phyloP scores from a whole-genome alignment of 495 filamentous ascomycete genomes.

The Neurospora sp. region DNA sequence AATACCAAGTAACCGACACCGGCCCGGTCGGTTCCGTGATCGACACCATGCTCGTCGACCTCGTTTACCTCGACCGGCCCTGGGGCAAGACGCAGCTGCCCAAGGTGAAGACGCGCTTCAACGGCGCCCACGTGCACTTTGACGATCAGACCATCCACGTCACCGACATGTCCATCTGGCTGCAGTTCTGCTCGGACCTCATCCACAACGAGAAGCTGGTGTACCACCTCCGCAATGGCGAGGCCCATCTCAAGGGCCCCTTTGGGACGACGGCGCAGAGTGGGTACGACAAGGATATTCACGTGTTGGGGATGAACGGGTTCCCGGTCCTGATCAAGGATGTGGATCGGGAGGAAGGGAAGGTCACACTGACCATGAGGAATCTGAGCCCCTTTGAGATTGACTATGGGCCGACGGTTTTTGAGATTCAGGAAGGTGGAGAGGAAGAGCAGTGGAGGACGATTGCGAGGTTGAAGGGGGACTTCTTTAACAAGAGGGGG shows the following conservation, averaged over 20 bases:
- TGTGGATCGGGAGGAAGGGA: conserved; percentile 4
- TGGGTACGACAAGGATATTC: conserved; percentile 18
- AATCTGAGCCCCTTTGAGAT: conserved; percentile 24
- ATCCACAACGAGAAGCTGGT: conserved; percentile 3
- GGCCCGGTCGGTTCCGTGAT: conserved; percentile 15
- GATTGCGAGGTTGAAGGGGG: conserved; percentile 18
- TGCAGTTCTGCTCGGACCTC: conserved; percentile 14
- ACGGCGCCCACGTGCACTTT: conserved; percentile 16
- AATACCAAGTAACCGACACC: conserved; percentile 14
- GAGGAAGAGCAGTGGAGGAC: conserved; percentile 2
- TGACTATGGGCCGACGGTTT: conserved; percentile 19
- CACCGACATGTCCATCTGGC: conserved; percentile 11
- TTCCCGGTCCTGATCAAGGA: conserved; percentile 5
- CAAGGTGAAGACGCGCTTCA: conserved; percentile 10
- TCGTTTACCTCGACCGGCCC: conserved; percentile 4
- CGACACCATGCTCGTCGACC: conserved; percentile 21
- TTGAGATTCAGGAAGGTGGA: conserved; percentile 15
- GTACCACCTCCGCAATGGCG: conserved; percentile 20
- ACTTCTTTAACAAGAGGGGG: conserved; percentile 12
- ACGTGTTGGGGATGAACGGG: conserved; percentile 17
- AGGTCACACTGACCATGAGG: conserved; percentile 4
- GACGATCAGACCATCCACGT: conserved; percentile 18
- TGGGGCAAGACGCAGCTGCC: conserved; percentile 23
- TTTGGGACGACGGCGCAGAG: neutral
- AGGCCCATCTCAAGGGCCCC: neutral